phyloP scores from a whole-genome alignment of 108 stramenopile genomes.

The Cyclotella baltica region DNA sequence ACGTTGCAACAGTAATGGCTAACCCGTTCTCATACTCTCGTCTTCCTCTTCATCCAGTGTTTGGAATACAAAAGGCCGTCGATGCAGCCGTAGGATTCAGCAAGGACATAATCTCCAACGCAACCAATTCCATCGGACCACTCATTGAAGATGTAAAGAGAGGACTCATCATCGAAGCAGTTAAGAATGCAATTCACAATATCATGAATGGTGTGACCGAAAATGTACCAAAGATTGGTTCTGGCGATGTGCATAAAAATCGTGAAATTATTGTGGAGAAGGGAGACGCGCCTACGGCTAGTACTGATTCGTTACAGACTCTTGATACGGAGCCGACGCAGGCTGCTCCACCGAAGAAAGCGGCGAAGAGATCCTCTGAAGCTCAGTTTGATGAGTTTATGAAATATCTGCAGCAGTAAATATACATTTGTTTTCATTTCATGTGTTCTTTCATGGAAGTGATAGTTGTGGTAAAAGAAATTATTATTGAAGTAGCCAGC shows the following conservation, averaged over 20 bases:
- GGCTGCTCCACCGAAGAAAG: too few species aligned
- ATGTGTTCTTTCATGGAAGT: too few species aligned
- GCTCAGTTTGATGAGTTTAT: background rate
- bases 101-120: background rate
- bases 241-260: too few species aligned
- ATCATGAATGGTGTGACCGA: background rate
- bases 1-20: background rate
- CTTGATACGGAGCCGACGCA: background rate
- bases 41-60: background rate
- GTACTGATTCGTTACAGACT: background rate
- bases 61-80: background rate
- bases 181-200: too few species aligned
- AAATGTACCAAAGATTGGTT: background rate
- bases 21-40: background rate
- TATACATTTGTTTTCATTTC: too few species aligned
- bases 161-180: background rate
- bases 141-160: background rate
- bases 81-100: conserved; percentile 1
- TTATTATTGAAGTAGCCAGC: too few species aligned
- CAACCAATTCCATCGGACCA: background rate
- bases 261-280: too few species aligned
- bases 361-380: too few species aligned
- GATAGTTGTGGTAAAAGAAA: too few species aligned
- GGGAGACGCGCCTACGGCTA: background rate
- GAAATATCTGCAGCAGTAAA: background rate